These are phyloP conservation scores for Coniella vitis DNA, from an alignment of 2,329 filamentous ascomycete genomes.

Conservation along the genomic window DNA sequence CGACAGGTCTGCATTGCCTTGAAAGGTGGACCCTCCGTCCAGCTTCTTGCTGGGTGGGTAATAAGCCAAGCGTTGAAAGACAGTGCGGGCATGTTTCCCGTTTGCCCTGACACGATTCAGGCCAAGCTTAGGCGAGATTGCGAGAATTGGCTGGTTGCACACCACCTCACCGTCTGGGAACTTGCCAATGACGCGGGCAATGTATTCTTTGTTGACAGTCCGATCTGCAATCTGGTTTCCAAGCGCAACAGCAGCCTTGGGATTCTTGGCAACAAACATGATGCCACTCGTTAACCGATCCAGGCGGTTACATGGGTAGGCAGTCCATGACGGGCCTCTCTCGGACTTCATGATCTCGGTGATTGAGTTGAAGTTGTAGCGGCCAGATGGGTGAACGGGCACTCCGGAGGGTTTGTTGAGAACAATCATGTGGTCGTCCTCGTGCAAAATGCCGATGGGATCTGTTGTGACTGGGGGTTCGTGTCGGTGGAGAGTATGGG, in stretches of 20 bases:
- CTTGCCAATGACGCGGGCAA: conserved; percentile 82
- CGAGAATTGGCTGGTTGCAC: conserved; percentile 88
- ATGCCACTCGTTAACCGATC: conserved; percentile 91
- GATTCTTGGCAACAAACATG: conserved; percentile 94
- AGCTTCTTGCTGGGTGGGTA: conserved; percentile 52
- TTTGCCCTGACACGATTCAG: conserved; percentile 91
- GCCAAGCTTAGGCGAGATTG: conserved; percentile 90
- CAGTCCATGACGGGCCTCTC: conserved; percentile 46
- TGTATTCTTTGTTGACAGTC: conserved; percentile 89
- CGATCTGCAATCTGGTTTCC: conserved; percentile 69
- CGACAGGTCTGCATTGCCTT: conserved; percentile 15
- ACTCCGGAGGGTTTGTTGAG: conserved; percentile 94
- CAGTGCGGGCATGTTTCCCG: conserved; percentile 81
- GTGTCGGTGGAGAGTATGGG: conserved; percentile 89
- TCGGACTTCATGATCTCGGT: conserved; percentile 89
- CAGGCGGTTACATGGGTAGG: conserved; percentile 79
- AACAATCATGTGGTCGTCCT: conserved; percentile 88
- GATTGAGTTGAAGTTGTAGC: conserved; percentile 93
- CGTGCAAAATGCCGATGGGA: conserved; percentile 76
- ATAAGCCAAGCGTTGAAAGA: conserved; percentile 90
- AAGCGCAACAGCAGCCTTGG: conserved; percentile 70
- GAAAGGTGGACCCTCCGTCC: conserved; percentile 17
- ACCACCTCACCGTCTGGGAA: conserved; percentile 89
- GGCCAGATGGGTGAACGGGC: conserved; percentile 88
- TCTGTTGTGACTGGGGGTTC: conserved; percentile 86